Conservation (phyloP, 1,139 yeast genomes). For the Taphrina pruni region DNA sequence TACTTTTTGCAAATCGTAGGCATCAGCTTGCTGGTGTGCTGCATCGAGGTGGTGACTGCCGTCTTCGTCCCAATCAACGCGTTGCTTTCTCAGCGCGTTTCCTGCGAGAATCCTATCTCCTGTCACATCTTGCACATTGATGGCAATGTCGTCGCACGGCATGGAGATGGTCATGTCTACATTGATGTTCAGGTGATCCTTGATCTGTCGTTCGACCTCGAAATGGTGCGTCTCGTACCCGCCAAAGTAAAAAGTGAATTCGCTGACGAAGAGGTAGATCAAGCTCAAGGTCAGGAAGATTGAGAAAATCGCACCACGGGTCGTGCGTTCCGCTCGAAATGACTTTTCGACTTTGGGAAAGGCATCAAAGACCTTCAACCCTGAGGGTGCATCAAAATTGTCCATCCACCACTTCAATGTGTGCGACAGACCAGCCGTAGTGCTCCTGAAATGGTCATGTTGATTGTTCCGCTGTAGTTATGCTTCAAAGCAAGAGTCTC, state of each 20-base stretch:
- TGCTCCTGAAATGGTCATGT: too few relatives aligned
- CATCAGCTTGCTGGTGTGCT: conserved; percentile 43
- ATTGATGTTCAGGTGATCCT: conserved; percentile 69
- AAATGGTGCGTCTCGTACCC: conserved; percentile 83
- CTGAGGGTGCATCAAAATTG: conserved; percentile 28
- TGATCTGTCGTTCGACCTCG: conserved; percentile 62
- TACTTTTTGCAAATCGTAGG: conserved; percentile 41
- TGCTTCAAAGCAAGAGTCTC: too few relatives aligned
- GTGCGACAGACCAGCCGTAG: too few relatives aligned
- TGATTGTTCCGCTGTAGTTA: too few relatives aligned
- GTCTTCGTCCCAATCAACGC: conserved; percentile 45
- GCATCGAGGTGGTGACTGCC: conserved; percentile 44
- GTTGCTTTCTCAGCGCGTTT: conserved; percentile 63
- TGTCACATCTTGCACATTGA: conserved; percentile 79
- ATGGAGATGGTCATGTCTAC: conserved; percentile 79
- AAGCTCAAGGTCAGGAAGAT: conserved; percentile 47
- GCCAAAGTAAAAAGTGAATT: conserved; percentile 81
- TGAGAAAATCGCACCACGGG: conserved; percentile 63
- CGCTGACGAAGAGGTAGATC: conserved; percentile 79
- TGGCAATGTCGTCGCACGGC: conserved; percentile 78
- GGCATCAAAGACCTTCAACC: conserved; percentile 70
- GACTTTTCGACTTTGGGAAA: conserved; percentile 86
- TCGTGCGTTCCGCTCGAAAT: conserved; percentile 78
- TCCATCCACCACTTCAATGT: conserved; percentile 12
- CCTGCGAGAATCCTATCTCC: conserved; percentile 78